phyloP scores from a whole-genome alignment of 306 rosid species.

The Lithocarpus polystachyus region DNA sequence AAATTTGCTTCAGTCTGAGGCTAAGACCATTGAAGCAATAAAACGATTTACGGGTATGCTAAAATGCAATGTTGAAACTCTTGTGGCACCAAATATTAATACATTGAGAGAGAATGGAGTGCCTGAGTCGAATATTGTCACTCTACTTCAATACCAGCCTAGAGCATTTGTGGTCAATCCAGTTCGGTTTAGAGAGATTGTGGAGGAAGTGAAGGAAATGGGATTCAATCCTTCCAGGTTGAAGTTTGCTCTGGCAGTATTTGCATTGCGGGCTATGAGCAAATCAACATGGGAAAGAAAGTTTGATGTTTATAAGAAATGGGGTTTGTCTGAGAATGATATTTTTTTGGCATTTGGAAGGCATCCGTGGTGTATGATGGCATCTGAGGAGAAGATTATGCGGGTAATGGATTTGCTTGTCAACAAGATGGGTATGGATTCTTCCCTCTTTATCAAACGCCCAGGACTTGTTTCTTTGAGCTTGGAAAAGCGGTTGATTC shows the following conservation, averaged over 20 bases:
- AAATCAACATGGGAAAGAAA: conserved; percentile 32
- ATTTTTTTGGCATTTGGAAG: conserved; percentile 17
- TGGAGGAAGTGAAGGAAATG: conserved; percentile 22
- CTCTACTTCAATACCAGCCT: conserved; percentile 1
- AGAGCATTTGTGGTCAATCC: not conserved
- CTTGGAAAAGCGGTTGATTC: conserved; percentile 35
- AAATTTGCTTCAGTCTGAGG: conserved; percentile 19
- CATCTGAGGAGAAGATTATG: conserved; percentile 30
- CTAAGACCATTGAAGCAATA: not conserved
- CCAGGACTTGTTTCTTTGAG: conserved; percentile 20
- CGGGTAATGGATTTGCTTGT: conserved; percentile 31
- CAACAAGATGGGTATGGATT: conserved; percentile 32
- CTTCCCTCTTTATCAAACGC: conserved; percentile 17
- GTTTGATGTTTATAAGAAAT: conserved; percentile 30
- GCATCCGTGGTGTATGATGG: conserved; percentile 35
- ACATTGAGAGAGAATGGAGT: conserved; percentile 2
- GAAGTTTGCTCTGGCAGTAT: conserved; percentile 21
- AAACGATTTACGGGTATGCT: not conserved
- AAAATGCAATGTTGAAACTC: not conserved
- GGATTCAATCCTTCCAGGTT: conserved; percentile 25
- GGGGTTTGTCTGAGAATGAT: conserved; percentile 47
- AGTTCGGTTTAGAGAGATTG: conserved; percentile 3
- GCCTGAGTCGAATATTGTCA: conserved; percentile 13
- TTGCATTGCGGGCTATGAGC: not conserved
- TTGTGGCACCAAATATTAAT: not conserved